These are phyloP conservation scores for Aspergillus phoenicis DNA, from an alignment of 2,329 filamentous ascomycete species.

Conservation along the genomic window DNA sequence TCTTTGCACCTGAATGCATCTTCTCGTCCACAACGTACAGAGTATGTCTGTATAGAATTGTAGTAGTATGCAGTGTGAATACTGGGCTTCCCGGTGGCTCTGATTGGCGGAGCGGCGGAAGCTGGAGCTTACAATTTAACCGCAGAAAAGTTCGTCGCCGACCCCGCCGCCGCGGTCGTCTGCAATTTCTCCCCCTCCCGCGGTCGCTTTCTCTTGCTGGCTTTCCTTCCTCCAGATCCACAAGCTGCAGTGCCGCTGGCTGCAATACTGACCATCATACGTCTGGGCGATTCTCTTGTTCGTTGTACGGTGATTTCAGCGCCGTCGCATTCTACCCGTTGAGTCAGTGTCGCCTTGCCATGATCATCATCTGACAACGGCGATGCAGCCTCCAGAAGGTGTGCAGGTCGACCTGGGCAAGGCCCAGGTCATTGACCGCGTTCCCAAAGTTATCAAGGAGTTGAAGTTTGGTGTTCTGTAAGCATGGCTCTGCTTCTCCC, in stretches of 20 bases:
- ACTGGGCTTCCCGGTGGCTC: background rate
- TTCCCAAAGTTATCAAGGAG: constrained; percentile 88
- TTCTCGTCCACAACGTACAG: background rate
- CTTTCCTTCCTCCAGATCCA: constrained; percentile 4
- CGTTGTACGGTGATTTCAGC: constrained; percentile 4
- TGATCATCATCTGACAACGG: constrained; percentile 40
- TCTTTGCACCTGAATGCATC: background rate
- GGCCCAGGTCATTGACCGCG: constrained; percentile 84
- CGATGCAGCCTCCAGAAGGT: constrained; percentile 47
- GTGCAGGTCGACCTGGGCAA: constrained; percentile 61
- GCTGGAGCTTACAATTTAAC: constrained; percentile 18
- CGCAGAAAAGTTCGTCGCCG: constrained; percentile 31
- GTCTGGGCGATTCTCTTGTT: background rate
- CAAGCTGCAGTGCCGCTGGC: background rate
- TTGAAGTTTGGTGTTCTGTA: constrained; percentile 93
- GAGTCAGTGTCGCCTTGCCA: constrained; percentile 36
- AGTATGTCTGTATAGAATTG: background rate
- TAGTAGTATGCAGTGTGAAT: background rate
- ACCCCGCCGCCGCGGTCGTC: constrained; percentile 27
- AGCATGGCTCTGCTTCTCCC: constrained; percentile 33
- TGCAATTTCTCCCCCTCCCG: constrained; percentile 22
- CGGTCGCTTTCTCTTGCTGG: constrained; percentile 4
- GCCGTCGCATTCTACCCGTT: constrained; percentile 17
- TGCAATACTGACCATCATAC: background rate
- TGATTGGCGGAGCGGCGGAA: constrained; percentile 25